These are phyloP conservation scores for Phylloboletellus chloephorus DNA, from an alignment of 1,284 basidiomycete genomes.

Conservation along the genomic window DNA sequence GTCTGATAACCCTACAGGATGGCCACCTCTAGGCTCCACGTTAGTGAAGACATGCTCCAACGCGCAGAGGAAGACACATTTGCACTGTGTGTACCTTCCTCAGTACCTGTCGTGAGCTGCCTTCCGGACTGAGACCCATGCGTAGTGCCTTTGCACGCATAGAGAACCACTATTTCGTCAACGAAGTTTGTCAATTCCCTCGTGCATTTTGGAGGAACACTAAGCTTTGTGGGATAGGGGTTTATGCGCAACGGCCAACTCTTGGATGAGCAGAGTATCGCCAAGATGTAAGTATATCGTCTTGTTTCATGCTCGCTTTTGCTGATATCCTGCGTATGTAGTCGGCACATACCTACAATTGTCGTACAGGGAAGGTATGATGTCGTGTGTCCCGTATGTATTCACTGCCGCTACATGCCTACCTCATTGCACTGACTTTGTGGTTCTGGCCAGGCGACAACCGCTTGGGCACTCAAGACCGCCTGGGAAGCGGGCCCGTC, in stretches of 20 bases:
- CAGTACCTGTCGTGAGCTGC: not conserved
- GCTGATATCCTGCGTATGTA: conserved; percentile 30
- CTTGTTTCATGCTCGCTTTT: conserved; percentile 4
- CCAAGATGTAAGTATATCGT: conserved; percentile 68
- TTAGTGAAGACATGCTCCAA: conserved; percentile 67
- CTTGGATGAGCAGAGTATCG: conserved; percentile 77
- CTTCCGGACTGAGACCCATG: conserved; percentile 7
- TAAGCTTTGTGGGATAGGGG: conserved; percentile 43
- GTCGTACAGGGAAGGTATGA: conserved; percentile 87
- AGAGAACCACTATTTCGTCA: conserved; percentile 91
- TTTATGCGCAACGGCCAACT: conserved; percentile 91
- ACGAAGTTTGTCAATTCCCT: conserved; percentile 44
- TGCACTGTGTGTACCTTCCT: conserved; percentile 53
- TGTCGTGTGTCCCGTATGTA: conserved; percentile 66
- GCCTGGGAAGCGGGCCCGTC: conserved; percentile 73
- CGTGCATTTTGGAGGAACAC: not conserved
- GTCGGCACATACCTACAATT: conserved; percentile 79
- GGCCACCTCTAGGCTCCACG: conserved; percentile 69
- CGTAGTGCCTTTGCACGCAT: conserved; percentile 81
- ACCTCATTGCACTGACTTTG: conserved; percentile 1
- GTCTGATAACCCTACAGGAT: conserved; percentile 45
- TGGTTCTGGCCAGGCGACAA: conserved; percentile 50
- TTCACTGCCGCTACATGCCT: not conserved
- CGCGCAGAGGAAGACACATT: conserved; percentile 70
- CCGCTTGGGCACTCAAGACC: conserved; percentile 76